Base-by-base conservation (phyloP, 176 grass and related monocot species). In the Aegilops speltoides region DNA sequence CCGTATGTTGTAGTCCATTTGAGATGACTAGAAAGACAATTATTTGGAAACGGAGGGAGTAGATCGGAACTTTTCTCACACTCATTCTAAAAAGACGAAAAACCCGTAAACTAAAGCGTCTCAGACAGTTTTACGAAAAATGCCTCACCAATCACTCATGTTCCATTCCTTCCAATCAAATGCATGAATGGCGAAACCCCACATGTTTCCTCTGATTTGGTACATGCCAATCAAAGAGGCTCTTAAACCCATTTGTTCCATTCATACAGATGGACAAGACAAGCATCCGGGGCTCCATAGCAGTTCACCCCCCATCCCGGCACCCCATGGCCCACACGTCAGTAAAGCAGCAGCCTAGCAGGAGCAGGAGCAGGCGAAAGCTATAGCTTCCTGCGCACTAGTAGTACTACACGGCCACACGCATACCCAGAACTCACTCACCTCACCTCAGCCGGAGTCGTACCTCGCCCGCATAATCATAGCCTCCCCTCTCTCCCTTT, bases 341-440 rank as follows among this genome's bases (percentile, higher is more conserved):
- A 87, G 80, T 32, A 78, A 64, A 63, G 76, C 67, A 63, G 76
- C 57, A 73, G 85, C 29, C 29, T 2, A 31, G 29, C 67, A 80
- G 41, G 3, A 46, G 45, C 12, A 46, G 45, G 13, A 15, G 3
- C 3, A 15, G 16, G 16, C 5, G 16, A 54, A 54, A 54, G n/a
- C 50, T 14, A 81, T 82, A 78, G 86, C 82, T 77, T 78, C 81
- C 67, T 32, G n/a, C 43, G 24, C 54, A 57, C 54, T 20, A 57
- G 52, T 56, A 56, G 66, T 41, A 23, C 80, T 26, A 24, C 46
- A 74, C 71, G 36, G 22, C 62, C 34, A 73, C 85, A 81, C 69
- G 85, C 86, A 33, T 64, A 82, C 90, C 82, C 71, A 88, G 34
- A 79, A 73, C 59, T 52, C 10, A 10, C 15, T 52, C 50, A 52